Evolutionary conservation across 1,284 basidiomycete species (phyloP), one percentile per base, ranked within the genome.

Genomic region (Cutaneotrichosporon spelunceum): DNA sequence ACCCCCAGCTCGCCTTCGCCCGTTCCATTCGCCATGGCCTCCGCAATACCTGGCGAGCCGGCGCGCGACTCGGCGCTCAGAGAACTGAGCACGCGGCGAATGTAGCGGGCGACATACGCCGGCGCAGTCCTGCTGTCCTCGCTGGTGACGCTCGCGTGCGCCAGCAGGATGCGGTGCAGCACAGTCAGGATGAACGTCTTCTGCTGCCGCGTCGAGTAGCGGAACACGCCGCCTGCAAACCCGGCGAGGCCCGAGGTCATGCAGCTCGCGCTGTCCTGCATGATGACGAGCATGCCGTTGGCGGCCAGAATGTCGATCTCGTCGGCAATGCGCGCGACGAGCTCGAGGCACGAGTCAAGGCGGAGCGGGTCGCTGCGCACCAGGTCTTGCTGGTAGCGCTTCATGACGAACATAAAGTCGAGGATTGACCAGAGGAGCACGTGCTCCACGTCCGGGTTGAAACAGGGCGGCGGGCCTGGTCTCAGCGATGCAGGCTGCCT

Each of bases 201-300:
- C 39, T 68, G 65, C 13, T 50, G 55, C 11, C 63, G 49, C 4
- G 64, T 67, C 11, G 66, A 59, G 21, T 57, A 56, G n/a, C 68
- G 63, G 62, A 72, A 74, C 11, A 70, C 63, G 60, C 72, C 73
- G 34, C 69, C 62, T 11, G 70, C 55, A 34, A 75, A 68, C 1
- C 70, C 66, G 7, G 62, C 67, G 4, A 73, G 50, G 2, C 64
- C 64, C 16, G 70, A 70, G 4, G 70, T 70, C 72, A 72, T 71
- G 59, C 70, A 70, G 21, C 66, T 69, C 14, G 68, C 71, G 19
- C 68, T 70, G 60, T 75, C 73, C 49, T 75, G 73, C 72, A 73
- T 68, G 62, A 72, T 68, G 23, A 64, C 67, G 8, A 75, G 60
- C 48, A 63, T 62, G 8, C 72, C 73, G 53, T 66, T 67, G 47